Conservation (phyloP, 106 monocot genomes). For the Acorus gramineus region DNA sequence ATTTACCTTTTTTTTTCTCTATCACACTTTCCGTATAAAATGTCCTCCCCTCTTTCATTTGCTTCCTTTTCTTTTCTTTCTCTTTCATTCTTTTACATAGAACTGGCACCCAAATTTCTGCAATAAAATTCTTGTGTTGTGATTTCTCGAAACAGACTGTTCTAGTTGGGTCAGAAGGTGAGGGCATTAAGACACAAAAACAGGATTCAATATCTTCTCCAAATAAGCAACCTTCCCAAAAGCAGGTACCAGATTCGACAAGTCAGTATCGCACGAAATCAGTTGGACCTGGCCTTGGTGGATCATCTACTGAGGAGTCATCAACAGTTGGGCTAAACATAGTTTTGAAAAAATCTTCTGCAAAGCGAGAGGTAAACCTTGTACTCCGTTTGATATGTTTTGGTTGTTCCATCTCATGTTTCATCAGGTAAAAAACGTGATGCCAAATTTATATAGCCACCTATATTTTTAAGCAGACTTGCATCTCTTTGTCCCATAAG, state of each 20-base stretch:
- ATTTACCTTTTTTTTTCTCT: no score
- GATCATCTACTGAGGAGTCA: conserved; percentile 8
- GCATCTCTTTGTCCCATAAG: no score
- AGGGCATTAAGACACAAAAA: conserved; percentile 2
- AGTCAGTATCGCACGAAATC: conserved; percentile 6
- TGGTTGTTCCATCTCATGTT: not conserved
- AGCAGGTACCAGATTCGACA: conserved; percentile 2
- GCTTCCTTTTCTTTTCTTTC: no score
- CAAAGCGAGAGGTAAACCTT: conserved; percentile 11
- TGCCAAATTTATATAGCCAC: no score
- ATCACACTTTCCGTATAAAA: no score
- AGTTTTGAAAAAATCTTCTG: conserved; percentile 3
- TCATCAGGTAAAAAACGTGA: no score
- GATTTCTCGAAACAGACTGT: conserved; percentile 7
- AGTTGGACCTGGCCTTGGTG: conserved; percentile 3
- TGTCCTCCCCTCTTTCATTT: no score
- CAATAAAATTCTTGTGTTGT: not conserved
- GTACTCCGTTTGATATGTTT: not conserved
- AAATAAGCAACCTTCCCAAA: conserved; percentile 10
- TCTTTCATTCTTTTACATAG: not conserved
- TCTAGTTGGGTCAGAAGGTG: conserved; percentile 1
- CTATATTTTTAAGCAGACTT: no score
- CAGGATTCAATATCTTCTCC: conserved; percentile 12
- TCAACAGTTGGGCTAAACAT: not conserved
- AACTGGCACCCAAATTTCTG: not conserved